Conservation (phyloP, 2,329 filamentous ascomycete species). For the Samsoniella hepiali region DNA sequence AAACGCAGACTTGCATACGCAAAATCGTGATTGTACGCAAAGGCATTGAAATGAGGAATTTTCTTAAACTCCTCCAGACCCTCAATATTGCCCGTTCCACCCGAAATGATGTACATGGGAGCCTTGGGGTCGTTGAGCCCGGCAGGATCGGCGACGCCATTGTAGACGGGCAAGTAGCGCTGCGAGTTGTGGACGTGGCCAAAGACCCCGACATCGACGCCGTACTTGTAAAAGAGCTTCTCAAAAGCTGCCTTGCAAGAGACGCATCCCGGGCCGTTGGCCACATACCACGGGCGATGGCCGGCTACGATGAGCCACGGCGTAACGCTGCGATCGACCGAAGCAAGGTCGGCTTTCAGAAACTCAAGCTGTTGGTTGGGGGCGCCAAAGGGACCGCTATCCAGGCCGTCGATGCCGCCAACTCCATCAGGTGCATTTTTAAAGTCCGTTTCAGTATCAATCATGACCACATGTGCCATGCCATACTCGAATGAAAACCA, state of each 20-base stretch:
- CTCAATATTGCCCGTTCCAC: conserved; percentile 56
- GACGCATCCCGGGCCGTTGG: conserved; percentile 36
- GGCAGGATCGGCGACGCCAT: conserved; percentile 33
- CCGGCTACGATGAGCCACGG: conserved; percentile 40
- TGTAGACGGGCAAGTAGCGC: conserved; percentile 44
- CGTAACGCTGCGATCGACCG: conserved; percentile 52
- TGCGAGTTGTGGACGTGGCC: conserved; percentile 60
- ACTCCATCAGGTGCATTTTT: conserved; percentile 28
- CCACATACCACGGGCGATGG: conserved; percentile 47
- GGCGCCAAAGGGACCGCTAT: conserved; percentile 49
- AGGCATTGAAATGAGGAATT: conserved; percentile 27
- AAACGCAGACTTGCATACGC: conserved; percentile 49
- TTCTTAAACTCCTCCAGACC: neutral
- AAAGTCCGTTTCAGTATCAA: conserved; percentile 35
- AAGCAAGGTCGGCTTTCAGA: conserved; percentile 53
- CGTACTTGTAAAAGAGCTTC: conserved; percentile 50
- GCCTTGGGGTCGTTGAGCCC: conserved; percentile 35
- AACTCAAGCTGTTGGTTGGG: conserved; percentile 51
- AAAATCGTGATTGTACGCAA: conserved; percentile 51
- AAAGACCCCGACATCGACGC: conserved; percentile 54
- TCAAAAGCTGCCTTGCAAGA: conserved; percentile 53
- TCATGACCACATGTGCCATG: conserved; percentile 29
- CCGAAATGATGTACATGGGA: conserved; percentile 42
- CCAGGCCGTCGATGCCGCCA: conserved; percentile 28
- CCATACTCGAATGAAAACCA: conserved; percentile 30